phyloP scores from a whole-genome alignment of 2,329 filamentous ascomycete species.

The Botryotinia convoluta region DNA sequence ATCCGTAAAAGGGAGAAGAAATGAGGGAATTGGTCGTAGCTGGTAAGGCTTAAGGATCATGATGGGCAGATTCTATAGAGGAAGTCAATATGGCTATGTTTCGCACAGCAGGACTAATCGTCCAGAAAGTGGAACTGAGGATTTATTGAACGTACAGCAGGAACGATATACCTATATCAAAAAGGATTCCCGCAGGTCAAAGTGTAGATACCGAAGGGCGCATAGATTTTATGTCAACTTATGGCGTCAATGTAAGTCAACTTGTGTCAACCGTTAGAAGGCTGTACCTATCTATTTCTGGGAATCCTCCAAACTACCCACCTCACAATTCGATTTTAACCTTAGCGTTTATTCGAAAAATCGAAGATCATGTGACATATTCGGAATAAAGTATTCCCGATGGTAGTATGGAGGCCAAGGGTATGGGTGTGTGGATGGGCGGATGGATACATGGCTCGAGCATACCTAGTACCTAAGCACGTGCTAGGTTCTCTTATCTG shows the following conservation, averaged over 20 bases:
- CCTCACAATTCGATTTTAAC: conserved; percentile 7
- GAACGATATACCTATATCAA: not conserved
- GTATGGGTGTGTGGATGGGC: not conserved
- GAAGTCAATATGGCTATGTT: conserved; percentile 12
- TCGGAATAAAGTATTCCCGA: not conserved
- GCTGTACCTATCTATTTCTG: not conserved
- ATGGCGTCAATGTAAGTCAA: not conserved
- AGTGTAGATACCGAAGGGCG: not conserved
- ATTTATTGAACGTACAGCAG: not conserved
- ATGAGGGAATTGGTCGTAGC: conserved; percentile 35
- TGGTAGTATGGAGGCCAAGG: not conserved
- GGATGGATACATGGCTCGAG: no score
- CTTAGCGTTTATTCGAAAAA: conserved; percentile 1
- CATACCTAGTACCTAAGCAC: no score
- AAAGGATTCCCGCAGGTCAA: not conserved
- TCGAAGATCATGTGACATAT: not conserved
- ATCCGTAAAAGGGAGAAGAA: conserved; percentile 35
- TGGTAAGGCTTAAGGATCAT: conserved; percentile 35
- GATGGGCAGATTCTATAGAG: conserved; percentile 21
- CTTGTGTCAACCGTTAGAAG: not conserved
- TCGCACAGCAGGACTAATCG: not conserved
- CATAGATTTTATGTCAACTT: not conserved
- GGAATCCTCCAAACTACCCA: not conserved
- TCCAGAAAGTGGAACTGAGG: not conserved
- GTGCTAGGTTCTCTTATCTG: not conserved